Evolutionary conservation across 176 grass and related monocot genomes (phyloP), one percentile per base, ranked within the genome.

Genomic region (Zizania latifolia): DNA sequence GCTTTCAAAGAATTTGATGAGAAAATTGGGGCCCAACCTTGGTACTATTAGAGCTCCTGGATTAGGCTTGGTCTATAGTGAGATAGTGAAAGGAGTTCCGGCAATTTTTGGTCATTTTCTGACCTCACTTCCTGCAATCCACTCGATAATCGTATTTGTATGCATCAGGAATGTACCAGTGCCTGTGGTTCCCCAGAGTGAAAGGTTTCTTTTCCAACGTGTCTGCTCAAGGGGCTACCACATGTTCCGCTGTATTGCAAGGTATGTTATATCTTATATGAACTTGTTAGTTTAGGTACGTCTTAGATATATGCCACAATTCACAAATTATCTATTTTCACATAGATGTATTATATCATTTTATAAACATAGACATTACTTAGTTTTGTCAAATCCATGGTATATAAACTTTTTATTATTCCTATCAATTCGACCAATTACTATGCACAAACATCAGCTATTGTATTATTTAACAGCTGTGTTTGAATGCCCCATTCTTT

Each of bases 61-160:
- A 67, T 71, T 98, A 76, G 94, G 94, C 43, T 76, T 98, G 60
- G 75, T 98, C 62, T 98, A 57, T 43, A 94, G 75, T 72, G 94
- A 98, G 62, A 73, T 98, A 73, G 89, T 98, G 27, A 98, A 89
- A 83, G 94, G 94, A 68, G 86, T 98, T 78, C 94, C 94, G 54
- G 91, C 91, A 78, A 89, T 92, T 58, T 94, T 98, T 81, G 94
- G 89, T 30, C 94, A 98, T 81, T 98, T 98, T 87, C 71, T 98
- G 61, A 94, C 88, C 14, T 87, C 91, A 26, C 86, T 98, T 10
- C 94, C 91, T 63, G 91, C 94, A n/a, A 94, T 98, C 67, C 94
- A 98, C 70, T 98, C 94, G 8, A 86, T 98, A 78, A 85, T 98
- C 13, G 79, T 98, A 72, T 98, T 98, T 83, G 94, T 94, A 41